A percentile compares a stretch with the other conserved stretches of the same genome.
Evolutionary conservation across 2,329 filamentous ascomycete species (phyloP).

Genomic region (Calonectria pteridis): DNA sequence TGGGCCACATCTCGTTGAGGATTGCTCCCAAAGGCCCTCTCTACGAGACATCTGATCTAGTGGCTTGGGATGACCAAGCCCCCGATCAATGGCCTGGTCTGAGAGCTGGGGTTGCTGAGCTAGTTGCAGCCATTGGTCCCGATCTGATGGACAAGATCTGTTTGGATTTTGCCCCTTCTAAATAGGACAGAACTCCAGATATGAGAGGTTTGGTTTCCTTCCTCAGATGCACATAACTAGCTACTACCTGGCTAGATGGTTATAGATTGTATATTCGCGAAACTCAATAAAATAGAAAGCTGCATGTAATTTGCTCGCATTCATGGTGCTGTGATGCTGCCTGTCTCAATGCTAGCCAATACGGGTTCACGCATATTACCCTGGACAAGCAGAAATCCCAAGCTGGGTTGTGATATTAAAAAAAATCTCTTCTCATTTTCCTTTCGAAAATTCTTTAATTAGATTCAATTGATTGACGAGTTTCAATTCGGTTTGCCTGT

Average conservation of each 20-base stretch:
- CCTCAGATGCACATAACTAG: background rate
- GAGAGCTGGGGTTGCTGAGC: slow-evolving; percentile 74
- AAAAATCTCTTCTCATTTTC: background rate
- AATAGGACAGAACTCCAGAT: background rate
- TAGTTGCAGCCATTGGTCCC: slow-evolving; percentile 75
- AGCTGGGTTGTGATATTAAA: background rate
- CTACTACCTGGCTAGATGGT: no score
- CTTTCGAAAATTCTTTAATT: background rate
- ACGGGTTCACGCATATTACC: background rate
- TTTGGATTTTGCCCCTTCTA: slow-evolving; percentile 62
- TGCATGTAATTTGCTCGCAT: background rate
- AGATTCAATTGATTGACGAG: background rate
- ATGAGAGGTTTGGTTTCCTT: background rate
- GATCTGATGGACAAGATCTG: slow-evolving; percentile 69
- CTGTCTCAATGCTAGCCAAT: background rate
- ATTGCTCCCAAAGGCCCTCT: slow-evolving; percentile 54
- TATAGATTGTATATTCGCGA: background rate
- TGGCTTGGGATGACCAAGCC: slow-evolving; percentile 68
- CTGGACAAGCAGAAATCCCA: background rate
- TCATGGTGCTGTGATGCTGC: no score
- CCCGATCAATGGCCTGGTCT: slow-evolving; percentile 64
- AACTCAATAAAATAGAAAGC: no score
- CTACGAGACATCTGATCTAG: slow-evolving; percentile 64
- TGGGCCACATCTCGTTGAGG: slow-evolving; percentile 70
- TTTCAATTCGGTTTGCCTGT: background rate